Evolutionary conservation across 768 basidiomycete species (phyloP).

Genomic region (Mycena vitilis): DNA sequence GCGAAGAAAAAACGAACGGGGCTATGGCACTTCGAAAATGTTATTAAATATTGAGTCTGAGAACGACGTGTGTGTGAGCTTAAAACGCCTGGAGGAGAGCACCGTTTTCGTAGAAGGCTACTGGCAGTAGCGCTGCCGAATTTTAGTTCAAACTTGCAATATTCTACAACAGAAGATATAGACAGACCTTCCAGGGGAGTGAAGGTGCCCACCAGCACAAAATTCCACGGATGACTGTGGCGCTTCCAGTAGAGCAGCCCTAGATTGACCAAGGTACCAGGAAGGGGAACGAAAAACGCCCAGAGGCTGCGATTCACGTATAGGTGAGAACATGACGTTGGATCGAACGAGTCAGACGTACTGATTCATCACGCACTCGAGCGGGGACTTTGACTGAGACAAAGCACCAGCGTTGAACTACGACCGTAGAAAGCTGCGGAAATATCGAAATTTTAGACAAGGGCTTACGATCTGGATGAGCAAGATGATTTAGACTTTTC

Average conservation of each 20-base stretch:
- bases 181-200: slow-evolving; percentile 76
- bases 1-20: slow-evolving; percentile 87
- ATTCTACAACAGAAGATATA: too few species aligned
- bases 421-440: slow-evolving; percentile 71
- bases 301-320: slow-evolving; percentile 62
- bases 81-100: slow-evolving; percentile 92
- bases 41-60: background rate
- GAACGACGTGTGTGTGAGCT: too few species aligned
- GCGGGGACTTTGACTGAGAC: slow-evolving; percentile 68
- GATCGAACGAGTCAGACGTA: slow-evolving; percentile 52
- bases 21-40: background rate
- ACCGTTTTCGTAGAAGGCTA: slow-evolving; percentile 76
- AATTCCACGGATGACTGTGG: slow-evolving; percentile 90
- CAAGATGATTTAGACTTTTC: slow-evolving; percentile 92
- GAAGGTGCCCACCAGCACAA: slow-evolving; percentile 86
- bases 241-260: slow-evolving; percentile 91
- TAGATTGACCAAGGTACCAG: slow-evolving; percentile 83
- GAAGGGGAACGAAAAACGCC: slow-evolving; percentile 82
- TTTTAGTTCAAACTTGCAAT: background rate
- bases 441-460: background rate
- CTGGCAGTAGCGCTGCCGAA: slow-evolving; percentile 66
- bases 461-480: slow-evolving; percentile 76
- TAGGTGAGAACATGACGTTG: background rate
- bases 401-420: slow-evolving; percentile 80
- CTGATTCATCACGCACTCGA: slow-evolving; percentile 80